Conservation (phyloP, 78 protist genomes). For the Planoprotostelium fungivorum region DNA sequence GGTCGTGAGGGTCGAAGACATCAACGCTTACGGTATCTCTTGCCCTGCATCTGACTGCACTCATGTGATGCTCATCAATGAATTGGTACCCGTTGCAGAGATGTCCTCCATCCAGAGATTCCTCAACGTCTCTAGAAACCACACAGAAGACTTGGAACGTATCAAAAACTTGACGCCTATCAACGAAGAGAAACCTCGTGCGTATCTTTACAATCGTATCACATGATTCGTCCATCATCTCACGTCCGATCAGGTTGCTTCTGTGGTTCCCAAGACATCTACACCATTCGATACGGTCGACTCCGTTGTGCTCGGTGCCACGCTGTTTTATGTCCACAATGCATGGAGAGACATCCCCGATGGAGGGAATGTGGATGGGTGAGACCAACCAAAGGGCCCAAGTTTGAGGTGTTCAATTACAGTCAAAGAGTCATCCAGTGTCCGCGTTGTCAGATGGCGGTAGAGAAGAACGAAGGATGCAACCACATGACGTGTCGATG, state of each 20-base stretch:
- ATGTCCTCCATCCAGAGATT: not conserved
- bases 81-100: not conserved
- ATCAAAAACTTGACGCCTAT: not conserved
- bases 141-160: not conserved
- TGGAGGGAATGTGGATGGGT: not conserved
- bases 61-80: not conserved
- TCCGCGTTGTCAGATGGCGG: not conserved
- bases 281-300: not conserved
- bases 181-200: not conserved
- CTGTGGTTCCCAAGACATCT: not conserved
- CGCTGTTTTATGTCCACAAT: not conserved
- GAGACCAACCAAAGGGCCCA: not conserved
- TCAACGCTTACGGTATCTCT: not conserved
- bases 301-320: not conserved
- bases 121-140: not conserved
- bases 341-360: not conserved
- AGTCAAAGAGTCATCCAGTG: too few relatives aligned
- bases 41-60: not conserved
- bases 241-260: not conserved
- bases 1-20: not conserved
- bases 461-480: slow-evolving; percentile 59
- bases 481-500: slow-evolving; percentile 38
- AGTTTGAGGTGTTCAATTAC: not conserved
- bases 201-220: not conserved
- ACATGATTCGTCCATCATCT: not conserved